Evolutionary conservation across 129 eudicot genomes (phyloP).

Genomic region (Silybum marianum): DNA sequence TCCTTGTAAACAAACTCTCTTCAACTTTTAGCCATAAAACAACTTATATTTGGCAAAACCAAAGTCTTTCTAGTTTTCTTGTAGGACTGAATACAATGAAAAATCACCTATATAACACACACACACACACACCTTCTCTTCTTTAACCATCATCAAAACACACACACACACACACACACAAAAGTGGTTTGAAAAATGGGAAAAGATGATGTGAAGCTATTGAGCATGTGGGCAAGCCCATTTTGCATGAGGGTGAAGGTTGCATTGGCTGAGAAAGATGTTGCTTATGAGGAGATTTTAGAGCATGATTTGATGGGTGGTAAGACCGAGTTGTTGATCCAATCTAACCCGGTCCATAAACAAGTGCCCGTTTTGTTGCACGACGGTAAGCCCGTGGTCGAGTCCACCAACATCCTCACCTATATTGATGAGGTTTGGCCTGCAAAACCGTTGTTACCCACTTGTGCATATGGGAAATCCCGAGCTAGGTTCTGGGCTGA

Average conservation of each 20-base stretch:
- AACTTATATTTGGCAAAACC: conserved; percentile 34
- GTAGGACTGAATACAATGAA: conserved; percentile 22
- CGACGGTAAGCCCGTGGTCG: conserved; percentile 51
- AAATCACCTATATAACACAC: conserved; percentile 24
- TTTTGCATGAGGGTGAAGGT: conserved; percentile 63
- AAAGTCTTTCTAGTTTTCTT: conserved; percentile 20
- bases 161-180: background rate
- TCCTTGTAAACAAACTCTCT: background rate
- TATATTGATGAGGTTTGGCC: conserved; percentile 69
- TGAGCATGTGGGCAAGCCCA: conserved; percentile 78
- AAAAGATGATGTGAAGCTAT: conserved; percentile 43
- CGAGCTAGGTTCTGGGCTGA: conserved; percentile 76
- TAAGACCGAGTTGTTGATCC: conserved; percentile 64
- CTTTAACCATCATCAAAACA: conserved; percentile 7
- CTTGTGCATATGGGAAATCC: conserved; percentile 47
- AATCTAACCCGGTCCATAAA: conserved; percentile 62
- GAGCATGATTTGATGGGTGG: conserved; percentile 61
- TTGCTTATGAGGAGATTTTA: conserved; percentile 49
- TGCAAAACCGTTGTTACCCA: conserved; percentile 49
- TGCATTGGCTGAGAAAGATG: conserved; percentile 67
- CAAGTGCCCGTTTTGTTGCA: conserved; percentile 73
- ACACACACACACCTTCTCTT: background rate
- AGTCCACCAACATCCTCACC: conserved; percentile 64
- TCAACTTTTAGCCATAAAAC: conserved; percentile 18
- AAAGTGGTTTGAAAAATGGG: conserved; percentile 30